phyloP scores from a whole-genome alignment of 192 early-diverging fungal species.

The Oehlia diaphana region DNA sequence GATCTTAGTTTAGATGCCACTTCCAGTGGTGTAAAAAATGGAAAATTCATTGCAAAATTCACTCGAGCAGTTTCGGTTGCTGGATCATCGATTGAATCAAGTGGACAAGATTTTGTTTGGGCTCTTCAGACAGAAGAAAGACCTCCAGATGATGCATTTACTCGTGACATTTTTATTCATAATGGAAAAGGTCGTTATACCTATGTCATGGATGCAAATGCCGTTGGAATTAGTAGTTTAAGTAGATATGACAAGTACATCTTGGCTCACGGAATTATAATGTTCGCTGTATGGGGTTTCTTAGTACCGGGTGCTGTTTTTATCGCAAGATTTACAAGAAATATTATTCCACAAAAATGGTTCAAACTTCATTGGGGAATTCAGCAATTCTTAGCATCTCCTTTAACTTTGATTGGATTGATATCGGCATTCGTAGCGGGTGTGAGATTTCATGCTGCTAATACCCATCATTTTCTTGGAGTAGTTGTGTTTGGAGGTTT shows the following conservation, averaged over 20 bases:
- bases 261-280: neutral
- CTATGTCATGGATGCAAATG: neutral
- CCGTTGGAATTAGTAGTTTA: no score
- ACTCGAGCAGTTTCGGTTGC: neutral
- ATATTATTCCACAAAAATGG: constrained; percentile 1
- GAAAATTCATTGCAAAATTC: constrained; percentile 1
- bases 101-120: neutral
- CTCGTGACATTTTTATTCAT: neutral
- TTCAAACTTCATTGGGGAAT: constrained; percentile 16
- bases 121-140: neutral
- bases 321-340: constrained; percentile 13
- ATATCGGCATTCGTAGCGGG: neutral
- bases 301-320: neutral
- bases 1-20: neutral
- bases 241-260: neutral
- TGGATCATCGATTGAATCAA: neutral
- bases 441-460: neutral
- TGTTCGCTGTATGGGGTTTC: constrained; percentile 10
- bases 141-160: neutral
- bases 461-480: constrained; percentile 12
- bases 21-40: neutral
- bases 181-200: neutral
- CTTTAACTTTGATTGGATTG: neutral
- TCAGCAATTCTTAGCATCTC: constrained; percentile 4
- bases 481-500: neutral